Evolutionary conservation across 306 rosid genomes (phyloP), one percentile per base, ranked within the genome.

Genomic region (Myrica gale): DNA sequence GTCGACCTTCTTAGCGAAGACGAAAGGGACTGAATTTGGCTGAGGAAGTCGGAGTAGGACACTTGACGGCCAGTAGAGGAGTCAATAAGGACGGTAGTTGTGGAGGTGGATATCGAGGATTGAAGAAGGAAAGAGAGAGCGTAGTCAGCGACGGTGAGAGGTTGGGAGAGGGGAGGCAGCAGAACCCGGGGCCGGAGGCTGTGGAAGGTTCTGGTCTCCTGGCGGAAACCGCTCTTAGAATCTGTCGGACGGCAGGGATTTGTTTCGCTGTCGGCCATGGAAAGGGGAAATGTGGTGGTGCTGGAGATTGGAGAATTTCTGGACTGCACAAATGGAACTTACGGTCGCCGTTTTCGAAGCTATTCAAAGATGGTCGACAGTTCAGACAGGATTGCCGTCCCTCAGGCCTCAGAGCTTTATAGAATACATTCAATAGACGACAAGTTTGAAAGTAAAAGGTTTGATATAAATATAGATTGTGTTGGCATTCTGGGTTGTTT

Each of bases 121-220:
- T 47, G 13, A 13, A 47, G 13, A 13, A 47, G 52, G 83, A 91
- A 87, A 44, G 97, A 89, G 80, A 89, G 75, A 0, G 50, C 46
- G 80, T 76, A 90, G 5, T 85, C 71, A 58, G 85, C 11, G 48
- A 91, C 26, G 41, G 96, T 85, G 80, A 93, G 89, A 0, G 91
- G 85, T 6, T 76, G 82, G 0, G 93, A 81, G 5, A 71, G 82
- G 0, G 92, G 90, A 9, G 98, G 98, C 48, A 88, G 90, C 4
- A 88, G 87, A 70, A 82, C 75, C 5, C 60, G 67, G 9, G 97
- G 98, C 11, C 97, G 90, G 82, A 93, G 93, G 72, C 88, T 87
- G 48, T 82, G 90, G 84, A 81, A 91, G 71, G 56, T 84, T 79
- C 74, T 78, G 9, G 93, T 81, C 1, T 39, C n/a, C 0, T 76